Percentiles rank a stretch among this genome's conserved stretches.
Evolutionary conservation across 2,329 filamentous ascomycete genomes (phyloP).

Genomic region (Blastomyces parvus): DNA sequence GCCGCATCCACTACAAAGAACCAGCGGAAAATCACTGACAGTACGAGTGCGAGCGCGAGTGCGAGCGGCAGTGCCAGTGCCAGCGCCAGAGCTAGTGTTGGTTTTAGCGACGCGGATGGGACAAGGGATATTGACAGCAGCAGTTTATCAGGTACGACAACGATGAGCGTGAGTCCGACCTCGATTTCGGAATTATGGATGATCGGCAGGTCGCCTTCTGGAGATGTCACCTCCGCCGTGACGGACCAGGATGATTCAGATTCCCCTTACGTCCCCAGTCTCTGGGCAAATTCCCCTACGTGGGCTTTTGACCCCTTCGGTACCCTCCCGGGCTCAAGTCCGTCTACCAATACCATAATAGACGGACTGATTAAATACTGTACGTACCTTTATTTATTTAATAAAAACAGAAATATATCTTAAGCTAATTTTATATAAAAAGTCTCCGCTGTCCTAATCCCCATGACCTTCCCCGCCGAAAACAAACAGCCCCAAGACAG

Average conservation of each 20-base stretch:
- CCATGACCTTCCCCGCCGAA: slow-evolving; percentile 32
- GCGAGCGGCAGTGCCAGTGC: no score
- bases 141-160: background rate
- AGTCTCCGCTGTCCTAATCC: slow-evolving; percentile 30
- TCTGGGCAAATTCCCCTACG: slow-evolving; percentile 15
- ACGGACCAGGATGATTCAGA: background rate
- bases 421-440: slow-evolving; percentile 7
- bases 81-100: no score
- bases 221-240: background rate
- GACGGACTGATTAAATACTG: slow-evolving; percentile 27
- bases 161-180: background rate
- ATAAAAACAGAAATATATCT: background rate
- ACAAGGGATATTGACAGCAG: background rate
- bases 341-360: slow-evolving; percentile 20
- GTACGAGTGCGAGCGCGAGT: background rate
- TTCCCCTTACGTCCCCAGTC: background rate
- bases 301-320: slow-evolving; percentile 30
- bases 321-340: slow-evolving; percentile 23
- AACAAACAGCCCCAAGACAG: slow-evolving; percentile 19
- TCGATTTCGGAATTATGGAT: background rate
- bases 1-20: background rate
- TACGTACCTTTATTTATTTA: no score
- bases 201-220: background rate
- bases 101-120: background rate
- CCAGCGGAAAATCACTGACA: background rate